These are phyloP conservation scores for Dictyophora rubrovolvata DNA, from an alignment of 768 basidiomycete species.

Conservation along the genomic window DNA sequence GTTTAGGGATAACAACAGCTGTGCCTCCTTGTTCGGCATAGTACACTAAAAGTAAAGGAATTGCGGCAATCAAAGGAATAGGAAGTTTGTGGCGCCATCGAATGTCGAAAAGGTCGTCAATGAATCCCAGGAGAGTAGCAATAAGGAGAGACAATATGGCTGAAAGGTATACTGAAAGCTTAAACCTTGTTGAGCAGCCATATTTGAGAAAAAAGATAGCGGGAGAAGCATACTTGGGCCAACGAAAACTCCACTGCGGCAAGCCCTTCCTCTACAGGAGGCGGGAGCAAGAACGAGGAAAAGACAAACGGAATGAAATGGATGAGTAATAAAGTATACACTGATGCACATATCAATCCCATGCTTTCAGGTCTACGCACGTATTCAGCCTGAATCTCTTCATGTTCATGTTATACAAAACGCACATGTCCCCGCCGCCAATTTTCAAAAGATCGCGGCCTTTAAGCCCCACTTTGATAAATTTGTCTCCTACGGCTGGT, in stretches of 20 bases:
- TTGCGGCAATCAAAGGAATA: constrained; percentile 90
- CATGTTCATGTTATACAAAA: constrained; percentile 2
- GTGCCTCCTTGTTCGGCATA: constrained; percentile 93
- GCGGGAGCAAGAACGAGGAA: constrained; percentile 47
- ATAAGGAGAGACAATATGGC: constrained; percentile 86
- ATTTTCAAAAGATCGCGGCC: constrained; percentile 84
- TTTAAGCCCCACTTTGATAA: constrained; percentile 71
- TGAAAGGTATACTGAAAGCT: constrained; percentile 90
- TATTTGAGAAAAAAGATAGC: background rate
- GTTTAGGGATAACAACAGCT: constrained; percentile 85
- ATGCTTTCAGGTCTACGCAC: constrained; percentile 77
- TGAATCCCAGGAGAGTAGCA: constrained; percentile 88
- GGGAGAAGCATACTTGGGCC: constrained; percentile 34
- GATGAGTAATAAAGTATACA: constrained; percentile 80
- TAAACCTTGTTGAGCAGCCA: background rate
- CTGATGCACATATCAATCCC: constrained; percentile 80
- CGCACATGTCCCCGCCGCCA: constrained; percentile 62
- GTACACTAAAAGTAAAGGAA: constrained; percentile 93
- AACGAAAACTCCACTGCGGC: constrained; percentile 65
- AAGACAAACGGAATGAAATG: constrained; percentile 96
- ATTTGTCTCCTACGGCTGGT: constrained; percentile 72
- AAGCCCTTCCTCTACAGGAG: constrained; percentile 42
- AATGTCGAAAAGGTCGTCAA: constrained; percentile 97
- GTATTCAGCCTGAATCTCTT: background rate
- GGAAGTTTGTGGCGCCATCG: constrained; percentile 97